Base-by-base conservation (phyloP, 169 alveolate genomes). In the Plasmodium gonderi region DNA sequence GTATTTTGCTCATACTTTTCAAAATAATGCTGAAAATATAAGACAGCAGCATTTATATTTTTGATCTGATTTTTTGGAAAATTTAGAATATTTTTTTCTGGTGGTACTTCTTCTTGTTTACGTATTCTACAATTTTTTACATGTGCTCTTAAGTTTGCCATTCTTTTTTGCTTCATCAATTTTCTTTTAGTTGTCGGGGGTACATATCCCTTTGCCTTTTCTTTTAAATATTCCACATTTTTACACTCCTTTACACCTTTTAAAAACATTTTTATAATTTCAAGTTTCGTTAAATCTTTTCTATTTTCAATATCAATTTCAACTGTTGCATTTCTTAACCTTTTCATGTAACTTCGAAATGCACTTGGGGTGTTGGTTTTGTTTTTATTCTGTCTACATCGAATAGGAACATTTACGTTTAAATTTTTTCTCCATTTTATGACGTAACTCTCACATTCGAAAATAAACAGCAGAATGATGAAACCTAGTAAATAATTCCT, bases 141-240 rank as follows among this genome's bases (percentile, higher is more conserved):
- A 49, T 89, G 94, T n/a, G 80, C 75, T 64, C 90, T 44, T 23
- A 89, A 64, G 51, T 89, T 89, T 36, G 69, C 51, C 94, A 89
- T 89, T 89, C 94, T 60, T 89, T 68, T 77, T 77, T 89, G 94
- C 51, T 89, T 89, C 94, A 89, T 89, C 40, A 89, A 65, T 77
- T 89, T 89, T 78, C 94, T 20, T 36, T 65, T 89, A 0, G 94
- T 89, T 20, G 82, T 77, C 23, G 82, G 89, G 6, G 94, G 94
- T 23, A 89, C 90, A 44, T 89, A 87, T 12, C 94, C 94, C 80
- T 77, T 89, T 3, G 72, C 20, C 54, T 65, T 89, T 69, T 89
- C 94, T n/a, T 68, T 89, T 42, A 89, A 51, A 45, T 68, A 68
- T 60, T 89, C 94, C 9, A 89, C 94, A 64, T 89, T 89, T 89